Evolutionary conservation across 352 stramenopile genomes (phyloP).

Genomic region (Halophytophthora batemanensis): DNA sequence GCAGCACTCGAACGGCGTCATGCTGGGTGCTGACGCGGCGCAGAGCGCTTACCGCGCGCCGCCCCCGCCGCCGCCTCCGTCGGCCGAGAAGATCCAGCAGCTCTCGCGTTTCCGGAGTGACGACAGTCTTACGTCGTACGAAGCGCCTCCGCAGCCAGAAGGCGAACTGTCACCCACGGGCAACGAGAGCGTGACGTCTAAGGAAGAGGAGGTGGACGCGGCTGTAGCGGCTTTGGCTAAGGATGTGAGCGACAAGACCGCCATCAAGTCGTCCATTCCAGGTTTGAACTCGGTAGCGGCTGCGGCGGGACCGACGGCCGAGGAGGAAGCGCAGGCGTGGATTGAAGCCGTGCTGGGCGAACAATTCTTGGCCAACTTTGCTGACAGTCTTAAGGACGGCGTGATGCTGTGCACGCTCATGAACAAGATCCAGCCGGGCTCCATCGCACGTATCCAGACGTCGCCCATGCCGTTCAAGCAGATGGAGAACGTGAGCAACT

Average conservation of each 20-base stretch:
- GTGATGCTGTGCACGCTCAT: constrained; percentile 74
- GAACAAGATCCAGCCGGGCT: constrained; percentile 67
- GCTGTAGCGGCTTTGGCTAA: constrained; percentile 48
- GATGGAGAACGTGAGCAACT: constrained; percentile 89
- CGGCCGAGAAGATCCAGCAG: constrained; percentile 67
- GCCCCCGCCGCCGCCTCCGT: constrained; percentile 65
- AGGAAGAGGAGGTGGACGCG: constrained; percentile 30
- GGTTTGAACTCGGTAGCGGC: constrained; percentile 39
- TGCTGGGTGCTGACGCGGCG: constrained; percentile 67
- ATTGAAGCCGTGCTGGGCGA: constrained; percentile 74
- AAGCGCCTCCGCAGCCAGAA: constrained; percentile 19
- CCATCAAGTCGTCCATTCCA: constrained; percentile 31
- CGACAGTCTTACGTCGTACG: constrained; percentile 24
- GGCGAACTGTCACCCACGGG: constrained; percentile 21
- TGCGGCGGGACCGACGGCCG: constrained; percentile 26
- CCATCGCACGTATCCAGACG: constrained; percentile 56
- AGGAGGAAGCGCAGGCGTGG: constrained; percentile 75
- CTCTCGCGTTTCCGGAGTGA: constrained; percentile 52
- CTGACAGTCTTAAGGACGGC: constrained; percentile 74
- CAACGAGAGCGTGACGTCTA: constrained; percentile 17
- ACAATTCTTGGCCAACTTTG: constrained; percentile 66
- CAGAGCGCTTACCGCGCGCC: constrained; percentile 51
- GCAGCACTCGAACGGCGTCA: constrained; percentile 58
- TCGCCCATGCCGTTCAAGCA: constrained; percentile 86
- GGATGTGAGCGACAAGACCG: constrained; percentile 32